Conservation (phyloP, 1,284 basidiomycete species). For the Ganoderma resinaceum region DNA sequence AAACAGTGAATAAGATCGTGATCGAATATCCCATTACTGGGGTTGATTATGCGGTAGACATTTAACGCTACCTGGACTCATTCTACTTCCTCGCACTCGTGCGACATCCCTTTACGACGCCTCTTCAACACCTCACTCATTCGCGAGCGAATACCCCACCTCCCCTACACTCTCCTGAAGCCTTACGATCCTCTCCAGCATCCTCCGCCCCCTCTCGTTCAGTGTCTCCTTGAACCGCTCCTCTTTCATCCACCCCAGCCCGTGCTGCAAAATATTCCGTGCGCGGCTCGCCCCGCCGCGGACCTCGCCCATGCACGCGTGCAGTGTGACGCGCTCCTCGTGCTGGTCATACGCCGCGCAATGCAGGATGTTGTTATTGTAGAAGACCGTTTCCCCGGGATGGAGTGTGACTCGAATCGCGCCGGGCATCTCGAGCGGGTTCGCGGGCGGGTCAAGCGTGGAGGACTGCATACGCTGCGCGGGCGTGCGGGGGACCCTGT, state of each 20-base stretch:
- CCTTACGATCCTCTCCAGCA: constrained; percentile 67
- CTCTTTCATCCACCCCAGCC: constrained; percentile 76
- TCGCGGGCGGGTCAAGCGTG: constrained; percentile 58
- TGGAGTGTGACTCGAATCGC: constrained; percentile 65
- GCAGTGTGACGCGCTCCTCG: constrained; percentile 71
- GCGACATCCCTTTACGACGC: not conserved
- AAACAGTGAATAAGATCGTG: too few species aligned
- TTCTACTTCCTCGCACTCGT: not conserved
- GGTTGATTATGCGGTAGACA: not conserved
- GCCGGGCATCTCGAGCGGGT: constrained; percentile 77
- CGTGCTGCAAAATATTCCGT: constrained; percentile 84
- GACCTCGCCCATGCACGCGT: constrained; percentile 74
- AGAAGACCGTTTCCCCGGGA: constrained; percentile 82
- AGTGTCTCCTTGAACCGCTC: constrained; percentile 59
- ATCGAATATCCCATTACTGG: too few species aligned
- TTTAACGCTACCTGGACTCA: not conserved
- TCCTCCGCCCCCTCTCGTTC: constrained; percentile 54
- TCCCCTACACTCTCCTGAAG: constrained; percentile 60
- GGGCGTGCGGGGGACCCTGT: constrained; percentile 63
- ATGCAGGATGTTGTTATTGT: constrained; percentile 84
- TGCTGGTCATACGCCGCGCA: constrained; percentile 70
- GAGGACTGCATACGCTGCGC: constrained; percentile 67
- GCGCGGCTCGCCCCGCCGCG: constrained; percentile 71
- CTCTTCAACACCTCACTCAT: constrained; percentile 13
- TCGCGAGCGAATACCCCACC: constrained; percentile 59